phyloP scores from a whole-genome alignment of 2,329 filamentous ascomycete species.

The Neonectria neomacrospora region DNA sequence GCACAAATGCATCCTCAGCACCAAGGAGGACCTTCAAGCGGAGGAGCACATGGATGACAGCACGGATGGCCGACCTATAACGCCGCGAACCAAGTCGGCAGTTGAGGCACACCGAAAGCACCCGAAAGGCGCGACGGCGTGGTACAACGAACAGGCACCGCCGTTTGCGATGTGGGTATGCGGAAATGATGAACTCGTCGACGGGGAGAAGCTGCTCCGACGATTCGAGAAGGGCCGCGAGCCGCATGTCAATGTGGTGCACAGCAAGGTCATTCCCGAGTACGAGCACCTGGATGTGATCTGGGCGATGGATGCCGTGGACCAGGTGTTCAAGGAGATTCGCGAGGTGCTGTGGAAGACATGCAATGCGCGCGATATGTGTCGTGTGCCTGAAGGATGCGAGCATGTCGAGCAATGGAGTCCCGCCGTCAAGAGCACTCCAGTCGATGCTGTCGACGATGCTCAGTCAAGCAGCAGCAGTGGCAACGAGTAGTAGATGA shows the following conservation, averaged over 20 bases:
- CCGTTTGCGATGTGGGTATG: constrained; percentile 91
- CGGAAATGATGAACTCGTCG: constrained; percentile 85
- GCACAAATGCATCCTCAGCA: constrained; percentile 88
- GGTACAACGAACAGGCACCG: constrained; percentile 84
- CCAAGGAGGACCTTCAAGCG: constrained; percentile 72
- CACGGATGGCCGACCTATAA: constrained; percentile 30
- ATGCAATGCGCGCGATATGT: constrained; percentile 63
- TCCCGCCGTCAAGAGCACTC: constrained; percentile 9
- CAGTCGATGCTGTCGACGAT: constrained; percentile 29
- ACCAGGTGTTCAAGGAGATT: constrained; percentile 84
- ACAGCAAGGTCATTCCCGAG: constrained; percentile 83
- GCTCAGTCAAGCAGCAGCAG: constrained; percentile 41
- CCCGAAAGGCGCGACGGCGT: constrained; percentile 69
- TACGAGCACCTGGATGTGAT: constrained; percentile 96
- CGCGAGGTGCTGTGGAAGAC: constrained; percentile 88
- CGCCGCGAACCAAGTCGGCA: constrained; percentile 37
- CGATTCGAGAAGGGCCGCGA: constrained; percentile 82
- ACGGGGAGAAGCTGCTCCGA: constrained; percentile 78
- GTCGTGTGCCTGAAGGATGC: constrained; percentile 73
- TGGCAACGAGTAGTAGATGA: constrained; percentile 20
- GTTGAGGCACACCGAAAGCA: constrained; percentile 52
- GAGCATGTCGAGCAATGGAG: constrained; percentile 60
- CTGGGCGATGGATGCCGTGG: constrained; percentile 90
- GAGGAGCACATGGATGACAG: constrained; percentile 71
- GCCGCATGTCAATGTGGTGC: constrained; percentile 82